Conservation (phyloP, 2,329 filamentous ascomycete genomes). For the Paraphaeosphaeria minitans region DNA sequence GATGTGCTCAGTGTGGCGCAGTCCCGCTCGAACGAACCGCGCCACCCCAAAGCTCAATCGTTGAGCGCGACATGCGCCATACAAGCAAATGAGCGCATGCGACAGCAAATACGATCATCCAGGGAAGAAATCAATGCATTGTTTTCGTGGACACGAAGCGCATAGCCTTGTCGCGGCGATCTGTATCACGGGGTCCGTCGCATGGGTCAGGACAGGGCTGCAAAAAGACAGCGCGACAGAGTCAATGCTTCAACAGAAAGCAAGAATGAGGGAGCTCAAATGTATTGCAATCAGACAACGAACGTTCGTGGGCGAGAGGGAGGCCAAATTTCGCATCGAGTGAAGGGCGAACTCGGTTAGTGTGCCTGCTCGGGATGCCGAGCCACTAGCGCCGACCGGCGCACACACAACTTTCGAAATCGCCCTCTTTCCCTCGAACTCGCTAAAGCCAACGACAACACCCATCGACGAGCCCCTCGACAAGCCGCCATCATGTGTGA, state of each 20-base stretch:
- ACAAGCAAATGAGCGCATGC: neutral
- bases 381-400: slow-evolving; percentile 12
- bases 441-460: slow-evolving; percentile 38
- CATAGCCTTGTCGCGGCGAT: neutral
- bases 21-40: neutral
- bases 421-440: slow-evolving; percentile 17
- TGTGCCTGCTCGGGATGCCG: neutral
- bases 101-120: neutral
- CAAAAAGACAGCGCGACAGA: neutral
- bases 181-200: neutral
- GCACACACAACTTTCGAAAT: slow-evolving; percentile 23
- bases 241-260: too few relatives aligned
- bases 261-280: neutral
- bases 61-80: neutral
- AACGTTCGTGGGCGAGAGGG: neutral
- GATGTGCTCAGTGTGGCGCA: slow-evolving; percentile 4
- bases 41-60: neutral
- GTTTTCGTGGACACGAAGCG: neutral
- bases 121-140: neutral
- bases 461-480: slow-evolving; percentile 40
- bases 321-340: neutral
- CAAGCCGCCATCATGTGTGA: slow-evolving; percentile 49
- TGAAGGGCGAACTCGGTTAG: neutral
- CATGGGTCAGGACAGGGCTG: neutral
- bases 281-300: neutral